These are phyloP conservation scores for Sarcodon sp. DNA, from an alignment of 768 basidiomycete genomes.

Conservation along the genomic window DNA sequence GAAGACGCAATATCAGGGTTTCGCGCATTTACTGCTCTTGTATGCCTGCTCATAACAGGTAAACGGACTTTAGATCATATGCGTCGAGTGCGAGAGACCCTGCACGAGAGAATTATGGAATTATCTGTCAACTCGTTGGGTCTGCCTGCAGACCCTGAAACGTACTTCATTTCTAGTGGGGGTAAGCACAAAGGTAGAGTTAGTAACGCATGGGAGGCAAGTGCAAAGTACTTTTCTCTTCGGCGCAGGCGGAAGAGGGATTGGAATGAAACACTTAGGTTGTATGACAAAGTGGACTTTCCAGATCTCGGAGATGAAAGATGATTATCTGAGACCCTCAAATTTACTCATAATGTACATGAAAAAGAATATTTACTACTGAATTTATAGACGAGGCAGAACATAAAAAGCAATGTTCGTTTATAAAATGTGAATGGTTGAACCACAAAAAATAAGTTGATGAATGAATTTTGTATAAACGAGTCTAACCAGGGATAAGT, in stretches of 20 bases:
- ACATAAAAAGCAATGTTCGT: no score
- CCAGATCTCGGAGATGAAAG: constrained; percentile 22
- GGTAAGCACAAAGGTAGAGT: constrained; percentile 64
- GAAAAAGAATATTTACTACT: no score
- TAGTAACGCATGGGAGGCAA: constrained; percentile 54
- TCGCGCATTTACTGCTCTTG: constrained; percentile 55
- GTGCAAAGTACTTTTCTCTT: constrained; percentile 68
- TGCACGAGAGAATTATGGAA: constrained; percentile 56
- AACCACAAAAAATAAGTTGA: no score
- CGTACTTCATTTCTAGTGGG: constrained; percentile 42
- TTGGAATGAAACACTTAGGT: constrained; percentile 77
- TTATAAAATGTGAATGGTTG: no score
- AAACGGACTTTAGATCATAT: constrained; percentile 40
- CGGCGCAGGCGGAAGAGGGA: constrained; percentile 70
- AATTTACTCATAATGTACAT: no score
- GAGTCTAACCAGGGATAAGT: no score
- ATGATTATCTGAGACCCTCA: no score
- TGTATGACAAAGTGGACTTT: constrained; percentile 78
- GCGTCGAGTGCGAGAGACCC: constrained; percentile 34
- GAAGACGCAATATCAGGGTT: constrained; percentile 76
- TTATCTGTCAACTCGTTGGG: constrained; percentile 45
- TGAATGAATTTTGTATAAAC: no score
- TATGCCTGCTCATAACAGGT: constrained; percentile 51
- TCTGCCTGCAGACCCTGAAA: constrained; percentile 60
- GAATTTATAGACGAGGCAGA: no score